Conservation (phyloP, 148 eudicot genomes). For the Fagopyrum esculentum region DNA sequence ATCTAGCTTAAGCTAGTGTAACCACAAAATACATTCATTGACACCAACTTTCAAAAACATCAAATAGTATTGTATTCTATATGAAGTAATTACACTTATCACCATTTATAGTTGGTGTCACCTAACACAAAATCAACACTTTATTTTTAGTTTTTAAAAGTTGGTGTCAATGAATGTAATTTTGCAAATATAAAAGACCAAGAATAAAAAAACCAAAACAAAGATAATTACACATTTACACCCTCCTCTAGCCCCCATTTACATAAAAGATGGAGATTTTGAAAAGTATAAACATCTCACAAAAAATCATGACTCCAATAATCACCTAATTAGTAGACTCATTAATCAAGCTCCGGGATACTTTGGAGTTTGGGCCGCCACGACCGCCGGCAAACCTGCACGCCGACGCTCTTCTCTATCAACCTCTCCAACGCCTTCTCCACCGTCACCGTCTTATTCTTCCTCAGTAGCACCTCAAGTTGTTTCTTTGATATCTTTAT, state of each 20-base stretch:
- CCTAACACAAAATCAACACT: too few species aligned
- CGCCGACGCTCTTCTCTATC: constrained; percentile 26
- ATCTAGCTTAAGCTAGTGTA: too few species aligned
- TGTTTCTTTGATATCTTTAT: constrained; percentile 33
- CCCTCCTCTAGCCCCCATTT: background rate
- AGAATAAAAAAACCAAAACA: background rate
- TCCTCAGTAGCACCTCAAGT: constrained; percentile 22
- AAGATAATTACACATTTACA: background rate
- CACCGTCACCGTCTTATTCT: background rate
- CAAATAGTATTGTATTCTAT: too few species aligned
- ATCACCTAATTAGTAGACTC: too few species aligned
- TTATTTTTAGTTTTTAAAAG: too few species aligned
- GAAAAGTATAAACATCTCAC: background rate
- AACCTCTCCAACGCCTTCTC: constrained; percentile 21
- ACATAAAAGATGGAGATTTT: background rate
- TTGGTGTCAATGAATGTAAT: too few species aligned
- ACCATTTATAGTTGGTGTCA: too few species aligned
- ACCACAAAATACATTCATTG: too few species aligned
- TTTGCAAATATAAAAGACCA: background rate
- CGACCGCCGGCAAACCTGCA: constrained; percentile 22
- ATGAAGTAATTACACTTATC: too few species aligned
- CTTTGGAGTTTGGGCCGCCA: constrained; percentile 35
- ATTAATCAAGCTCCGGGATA: constrained; percentile 20
- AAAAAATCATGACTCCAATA: too few species aligned
- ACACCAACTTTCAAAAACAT: too few species aligned